Conservation (phyloP, 768 basidiomycete genomes). For the Hericium alpestre region DNA sequence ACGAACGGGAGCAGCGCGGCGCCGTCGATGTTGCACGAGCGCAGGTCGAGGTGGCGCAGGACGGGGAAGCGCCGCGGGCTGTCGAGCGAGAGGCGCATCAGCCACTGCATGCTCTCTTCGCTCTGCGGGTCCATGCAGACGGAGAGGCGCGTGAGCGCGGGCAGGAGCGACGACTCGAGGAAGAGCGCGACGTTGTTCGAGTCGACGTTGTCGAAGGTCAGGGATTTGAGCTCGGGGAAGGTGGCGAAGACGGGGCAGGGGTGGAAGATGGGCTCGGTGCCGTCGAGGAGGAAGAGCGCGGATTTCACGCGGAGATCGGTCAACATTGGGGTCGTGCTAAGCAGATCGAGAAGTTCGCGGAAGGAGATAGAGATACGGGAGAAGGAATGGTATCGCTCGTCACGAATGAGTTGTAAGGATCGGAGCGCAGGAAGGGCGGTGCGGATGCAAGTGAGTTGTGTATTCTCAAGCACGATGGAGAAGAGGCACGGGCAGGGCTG, state of each 20-base stretch:
- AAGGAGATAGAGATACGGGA: slow-evolving; percentile 17
- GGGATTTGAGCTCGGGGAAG: slow-evolving; percentile 14
- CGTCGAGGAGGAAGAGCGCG: slow-evolving; percentile 17
- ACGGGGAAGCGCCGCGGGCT: slow-evolving; percentile 14
- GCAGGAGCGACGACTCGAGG: slow-evolving; percentile 19
- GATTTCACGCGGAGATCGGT: slow-evolving; percentile 18
- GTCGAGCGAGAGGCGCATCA: slow-evolving; percentile 15
- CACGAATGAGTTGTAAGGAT: slow-evolving; percentile 17
- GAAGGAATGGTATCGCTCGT: slow-evolving; percentile 17
- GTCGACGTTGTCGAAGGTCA: slow-evolving; percentile 18
- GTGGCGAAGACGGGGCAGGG: slow-evolving; percentile 9
- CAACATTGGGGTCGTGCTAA: slow-evolving; percentile 12
- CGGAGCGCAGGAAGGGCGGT: slow-evolving; percentile 17
- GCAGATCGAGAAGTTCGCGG: slow-evolving; percentile 15
- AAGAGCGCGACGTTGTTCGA: slow-evolving; percentile 20
- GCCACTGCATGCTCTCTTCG: slow-evolving; percentile 22
- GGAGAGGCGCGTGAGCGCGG: slow-evolving; percentile 15
- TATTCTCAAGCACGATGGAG: slow-evolving; percentile 19
- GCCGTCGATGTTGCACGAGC: slow-evolving; percentile 21
- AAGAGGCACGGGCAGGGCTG: slow-evolving; percentile 18
- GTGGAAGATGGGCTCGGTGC: slow-evolving; percentile 16
- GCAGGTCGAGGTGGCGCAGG: slow-evolving; percentile 20
- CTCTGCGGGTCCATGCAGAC: slow-evolving; percentile 17
- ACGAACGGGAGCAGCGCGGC: slow-evolving; percentile 20
- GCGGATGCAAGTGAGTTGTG: slow-evolving; percentile 18